A percentile compares a stretch with the other conserved stretches of the same genome.
These are phyloP conservation scores for Urostyla sp. DNA, from an alignment of 73 alveolate species.

Conservation along the genomic window DNA sequence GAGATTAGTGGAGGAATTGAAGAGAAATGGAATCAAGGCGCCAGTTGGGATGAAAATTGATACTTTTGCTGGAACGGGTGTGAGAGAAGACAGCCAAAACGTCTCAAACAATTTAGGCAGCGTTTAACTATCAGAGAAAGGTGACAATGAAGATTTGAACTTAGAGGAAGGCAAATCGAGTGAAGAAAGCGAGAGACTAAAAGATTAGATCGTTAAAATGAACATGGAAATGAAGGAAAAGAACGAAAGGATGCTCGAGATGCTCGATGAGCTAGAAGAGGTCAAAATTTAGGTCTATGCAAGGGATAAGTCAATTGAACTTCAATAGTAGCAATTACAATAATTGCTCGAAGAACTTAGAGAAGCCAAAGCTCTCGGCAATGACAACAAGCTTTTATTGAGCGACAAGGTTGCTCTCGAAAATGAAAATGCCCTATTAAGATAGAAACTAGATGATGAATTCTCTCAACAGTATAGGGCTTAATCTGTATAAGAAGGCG, in stretches of 20 bases:
- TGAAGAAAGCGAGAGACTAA: slow-evolving; percentile 2
- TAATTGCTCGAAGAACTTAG: slow-evolving; percentile 56
- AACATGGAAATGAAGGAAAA: slow-evolving; percentile 45
- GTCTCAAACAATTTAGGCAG: background rate
- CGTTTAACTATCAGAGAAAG: background rate
- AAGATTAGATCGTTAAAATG: slow-evolving; percentile 19
- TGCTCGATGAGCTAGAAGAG: slow-evolving; percentile 44
- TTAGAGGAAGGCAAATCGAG: background rate
- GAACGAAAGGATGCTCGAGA: slow-evolving; percentile 52
- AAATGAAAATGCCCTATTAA: slow-evolving; percentile 41
- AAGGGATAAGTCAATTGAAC: slow-evolving; percentile 49
- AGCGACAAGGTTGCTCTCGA: slow-evolving; percentile 35
- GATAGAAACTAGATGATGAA: slow-evolving; percentile 36
- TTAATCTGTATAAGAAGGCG: background rate
- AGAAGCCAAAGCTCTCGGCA: slow-evolving; percentile 46
- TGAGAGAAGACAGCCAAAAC: slow-evolving; percentile 27
- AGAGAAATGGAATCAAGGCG: slow-evolving; percentile 22
- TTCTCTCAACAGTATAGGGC: background rate
- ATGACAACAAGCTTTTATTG: slow-evolving; percentile 42
- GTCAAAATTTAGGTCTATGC: slow-evolving; percentile 54
- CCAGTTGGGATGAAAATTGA: slow-evolving; percentile 38
- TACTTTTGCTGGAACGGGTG: slow-evolving; percentile 23
- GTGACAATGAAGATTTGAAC: slow-evolving; percentile 16
- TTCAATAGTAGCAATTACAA: slow-evolving; percentile 27
- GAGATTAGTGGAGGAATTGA: slow-evolving; percentile 1